Evolutionary conservation across 2,329 filamentous ascomycete genomes (phyloP).

Genomic region (Colletotrichum tropicicola): DNA sequence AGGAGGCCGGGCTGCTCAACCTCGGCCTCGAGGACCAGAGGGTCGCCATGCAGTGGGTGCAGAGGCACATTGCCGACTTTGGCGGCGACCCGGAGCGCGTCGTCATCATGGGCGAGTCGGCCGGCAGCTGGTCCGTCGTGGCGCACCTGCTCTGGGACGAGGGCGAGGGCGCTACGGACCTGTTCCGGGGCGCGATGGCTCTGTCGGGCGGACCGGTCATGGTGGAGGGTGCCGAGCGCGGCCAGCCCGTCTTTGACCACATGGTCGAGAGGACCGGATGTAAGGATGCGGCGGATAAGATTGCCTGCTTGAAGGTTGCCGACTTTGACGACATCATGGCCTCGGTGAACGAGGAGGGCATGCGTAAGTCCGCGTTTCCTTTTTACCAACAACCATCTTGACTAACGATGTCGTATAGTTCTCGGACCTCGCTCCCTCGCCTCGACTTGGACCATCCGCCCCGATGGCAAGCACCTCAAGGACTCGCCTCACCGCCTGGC

Average conservation of each 20-base stretch:
- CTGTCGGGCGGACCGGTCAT: conserved; percentile 45
- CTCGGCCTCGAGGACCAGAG: conserved; percentile 39
- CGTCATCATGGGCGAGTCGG: conserved; percentile 44
- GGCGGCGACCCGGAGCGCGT: conserved; percentile 41
- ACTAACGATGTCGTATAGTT: background rate
- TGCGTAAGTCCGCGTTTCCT: background rate
- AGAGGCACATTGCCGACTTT: conserved; percentile 40
- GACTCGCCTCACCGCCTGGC: background rate
- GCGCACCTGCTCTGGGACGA: conserved; percentile 57
- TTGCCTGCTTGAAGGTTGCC: conserved; percentile 12
- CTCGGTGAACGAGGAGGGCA: conserved; percentile 12
- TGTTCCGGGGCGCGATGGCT: conserved; percentile 74
- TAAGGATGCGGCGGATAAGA: background rate
- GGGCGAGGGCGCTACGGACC: conserved; percentile 65
- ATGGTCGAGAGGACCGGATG: conserved; percentile 6
- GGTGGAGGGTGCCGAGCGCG: background rate
- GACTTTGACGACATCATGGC: conserved; percentile 13
- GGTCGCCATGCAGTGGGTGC: conserved; percentile 42
- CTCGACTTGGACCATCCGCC: conserved; percentile 1
- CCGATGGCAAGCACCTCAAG: conserved; percentile 9
- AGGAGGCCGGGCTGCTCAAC: conserved; percentile 41
- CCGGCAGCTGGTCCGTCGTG: conserved; percentile 37
- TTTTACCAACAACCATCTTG: too few relatives aligned
- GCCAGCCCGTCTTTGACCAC: conserved; percentile 1
- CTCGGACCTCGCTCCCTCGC: conserved; percentile 2